Base-by-base conservation (phyloP, 225 moss, liverwort and hornwort species). In the Pleurozium schreberi region DNA sequence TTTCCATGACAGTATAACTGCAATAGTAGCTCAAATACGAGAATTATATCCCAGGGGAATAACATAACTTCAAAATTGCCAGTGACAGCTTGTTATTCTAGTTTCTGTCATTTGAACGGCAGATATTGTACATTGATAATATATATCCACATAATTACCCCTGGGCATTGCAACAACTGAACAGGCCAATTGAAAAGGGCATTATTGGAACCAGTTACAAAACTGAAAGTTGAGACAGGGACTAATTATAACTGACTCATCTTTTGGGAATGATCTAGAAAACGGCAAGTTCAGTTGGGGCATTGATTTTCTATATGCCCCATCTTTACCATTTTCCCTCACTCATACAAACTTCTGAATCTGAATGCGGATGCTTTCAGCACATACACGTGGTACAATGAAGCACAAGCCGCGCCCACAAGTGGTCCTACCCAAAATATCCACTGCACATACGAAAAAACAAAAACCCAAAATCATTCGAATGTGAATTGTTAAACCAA, bases 401-500 rank as follows among this genome's bases (percentile, higher is more conserved):
- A 84, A 65, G 96, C 96, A 10, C 87, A 52, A 10, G 91, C 14
- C 14, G 96, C 90, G 60, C 96, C 96, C 21, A 88, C 26, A 22
- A 94, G 33, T 2, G 96, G 96, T 87, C 96, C 96, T 5, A 97
- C 93, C 96, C 96, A 96, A 92, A 96, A 97, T 42, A 97, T 96
- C 96, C 96, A 96, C 96, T 97, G 89, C 89, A 90, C 80, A 94
- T 15, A 5, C 2, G 30, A 12, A 11, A 62, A 63, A 63, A 28
- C 10, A 30, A 50, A 14, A n/a, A 65, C 8, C 25, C 36, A 81
- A 81, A 64, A 87, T 33, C 53, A 38, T 38, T n/a, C n/a, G n/a
- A n/a, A n/a, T n/a, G n/a, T n/a, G n/a, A n/a, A n/a, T n/a, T n/a
- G n/a, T n/a, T n/a, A n/a, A n/a, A n/a, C n/a, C n/a, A n/a, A n/a